These are phyloP conservation scores for Cercospora sesami DNA, from an alignment of 2,329 filamentous ascomycete genomes.

Conservation along the genomic window DNA sequence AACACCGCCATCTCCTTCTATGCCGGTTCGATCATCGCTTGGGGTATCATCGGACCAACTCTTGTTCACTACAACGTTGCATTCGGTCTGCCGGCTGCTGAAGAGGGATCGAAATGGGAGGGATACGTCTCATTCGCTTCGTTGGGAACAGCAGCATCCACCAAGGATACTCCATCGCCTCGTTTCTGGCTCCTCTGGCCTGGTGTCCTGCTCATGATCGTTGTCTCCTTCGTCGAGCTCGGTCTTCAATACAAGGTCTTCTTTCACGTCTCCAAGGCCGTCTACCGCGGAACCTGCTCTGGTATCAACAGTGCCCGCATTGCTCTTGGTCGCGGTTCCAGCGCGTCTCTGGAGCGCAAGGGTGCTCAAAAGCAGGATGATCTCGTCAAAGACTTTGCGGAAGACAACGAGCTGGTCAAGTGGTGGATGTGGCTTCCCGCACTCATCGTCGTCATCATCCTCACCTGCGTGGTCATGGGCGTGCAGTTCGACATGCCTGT, in stretches of 20 bases:
- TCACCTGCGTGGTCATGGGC: constrained; percentile 52
- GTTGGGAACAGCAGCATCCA: constrained; percentile 40
- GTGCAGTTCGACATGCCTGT: constrained; percentile 59
- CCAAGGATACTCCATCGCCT: constrained; percentile 49
- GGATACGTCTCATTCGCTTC: constrained; percentile 45
- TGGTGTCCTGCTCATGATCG: constrained; percentile 53
- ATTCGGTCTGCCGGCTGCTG: constrained; percentile 43
- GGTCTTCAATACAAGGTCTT: constrained; percentile 43
- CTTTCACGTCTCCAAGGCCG: constrained; percentile 50
- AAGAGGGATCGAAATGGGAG: constrained; percentile 46
- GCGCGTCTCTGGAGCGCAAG: constrained; percentile 46
- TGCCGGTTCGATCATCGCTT: constrained; percentile 56
- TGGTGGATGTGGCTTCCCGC: constrained; percentile 56
- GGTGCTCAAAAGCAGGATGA: constrained; percentile 43
- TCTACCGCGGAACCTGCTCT: constrained; percentile 50
- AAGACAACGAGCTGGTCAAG: constrained; percentile 51
- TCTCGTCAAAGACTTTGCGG: constrained; percentile 54
- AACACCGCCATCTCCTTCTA: constrained; percentile 62
- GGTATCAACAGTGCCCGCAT: constrained; percentile 44
- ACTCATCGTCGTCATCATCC: constrained; percentile 51
- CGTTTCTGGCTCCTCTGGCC: constrained; percentile 57
- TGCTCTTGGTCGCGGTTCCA: constrained; percentile 46
- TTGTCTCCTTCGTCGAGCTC: constrained; percentile 50
- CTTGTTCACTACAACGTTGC: constrained; percentile 56
- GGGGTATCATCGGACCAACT: constrained; percentile 58